Evolutionary conservation across 192 early-diverging fungal species (phyloP), one percentile per base, ranked within the genome.

Genomic region (Funneliformis mosseae): DNA sequence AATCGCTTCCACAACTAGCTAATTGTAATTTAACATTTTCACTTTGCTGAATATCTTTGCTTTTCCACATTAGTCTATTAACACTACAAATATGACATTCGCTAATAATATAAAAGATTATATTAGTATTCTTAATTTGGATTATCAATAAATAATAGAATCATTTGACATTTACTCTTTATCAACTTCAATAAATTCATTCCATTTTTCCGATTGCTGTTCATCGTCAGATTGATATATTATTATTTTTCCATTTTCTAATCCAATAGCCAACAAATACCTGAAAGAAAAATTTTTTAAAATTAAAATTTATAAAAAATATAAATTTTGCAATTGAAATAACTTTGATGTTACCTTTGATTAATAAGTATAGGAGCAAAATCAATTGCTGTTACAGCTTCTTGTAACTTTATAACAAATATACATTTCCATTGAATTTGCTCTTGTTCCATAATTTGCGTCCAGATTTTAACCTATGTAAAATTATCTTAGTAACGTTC

Each of bases 331-430:
- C 50, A 33, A n/a, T 48, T 16, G 12, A 41, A 60, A 33, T 33
- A 33, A 18, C 60, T 59, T 11, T 27, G 59, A 27, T 82, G 80
- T 81, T 83, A 86, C 84, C 74, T 67, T 23, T 61, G 75, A 45
- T 86, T n/a, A 9, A 87, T 74, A 41, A 80, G 23, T 12, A 25
- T 23, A 33, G 90, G 92, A 5, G 91, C 87, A 89, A 98, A 93
- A 71, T 94, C 95, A 8, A 98, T 82, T 9, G 96, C 91, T 4
- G 96, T 99, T 11, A 97, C 93, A 18, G 93, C 86, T 25, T 93
- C 95, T 0, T 92, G 88, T 68, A 95, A 91, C 62, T 94, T 93
- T 59, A 98, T 76, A 1, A 90, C 92, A 16, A 89, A 81, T 50
- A 94, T 78, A 14, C 84, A 84, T 60, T 42, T 55, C 86, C 88